Base-by-base conservation (phyloP, 2,329 filamentous ascomycete genomes). In the Pseudogymnoascus sp. region DNA sequence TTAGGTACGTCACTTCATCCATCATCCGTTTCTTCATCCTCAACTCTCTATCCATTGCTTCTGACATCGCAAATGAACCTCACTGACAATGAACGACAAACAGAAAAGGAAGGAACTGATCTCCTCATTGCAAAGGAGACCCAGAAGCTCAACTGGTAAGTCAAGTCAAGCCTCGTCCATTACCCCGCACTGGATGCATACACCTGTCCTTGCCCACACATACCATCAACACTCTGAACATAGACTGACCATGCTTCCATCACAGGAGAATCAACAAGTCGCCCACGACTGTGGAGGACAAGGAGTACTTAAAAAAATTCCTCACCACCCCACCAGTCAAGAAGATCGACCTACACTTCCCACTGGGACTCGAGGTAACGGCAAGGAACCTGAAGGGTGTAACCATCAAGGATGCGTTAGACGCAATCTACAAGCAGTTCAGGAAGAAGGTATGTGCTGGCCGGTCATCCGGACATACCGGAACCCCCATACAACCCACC, bases 211-310 rank as follows among this genome's bases (percentile, higher is more conserved):
- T 37, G 33, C 33, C 33, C 12, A n/a, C 14, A 38, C n/a, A 35
- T 14, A 28, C 25, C 38, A 31, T 16, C 42, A 50, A 16, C 23
- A 14, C 5, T 23, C 11, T 12, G 8, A 42, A n/a, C 37, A 38
- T 8, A 38, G 23, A n/a, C 53, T 18, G 31, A 21, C n/a, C 14
- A 38, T 16, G 37, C 37, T 38, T 38, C 37, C 37, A 28, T 2
- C 40, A n/a, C 47, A 97, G 92, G 93, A 96, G 94, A 79, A 88
- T 97, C 75, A 97, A 97, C 84, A 90, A 87, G 62, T 93, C 92
- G 37, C 84, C 91, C 44, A 78, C 80, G 65, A 83, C 84, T 40
- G 76, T 97, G 60, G 92, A 97, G 31, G 93, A 97, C 70, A 88
- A 89, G 72, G 86, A 92, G 31, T 84, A 89, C 63, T 85, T 97